Evolutionary conservation across 352 stramenopile genomes (phyloP), one percentile per base, ranked within the genome.

Genomic region (Phytophthora litchii): DNA sequence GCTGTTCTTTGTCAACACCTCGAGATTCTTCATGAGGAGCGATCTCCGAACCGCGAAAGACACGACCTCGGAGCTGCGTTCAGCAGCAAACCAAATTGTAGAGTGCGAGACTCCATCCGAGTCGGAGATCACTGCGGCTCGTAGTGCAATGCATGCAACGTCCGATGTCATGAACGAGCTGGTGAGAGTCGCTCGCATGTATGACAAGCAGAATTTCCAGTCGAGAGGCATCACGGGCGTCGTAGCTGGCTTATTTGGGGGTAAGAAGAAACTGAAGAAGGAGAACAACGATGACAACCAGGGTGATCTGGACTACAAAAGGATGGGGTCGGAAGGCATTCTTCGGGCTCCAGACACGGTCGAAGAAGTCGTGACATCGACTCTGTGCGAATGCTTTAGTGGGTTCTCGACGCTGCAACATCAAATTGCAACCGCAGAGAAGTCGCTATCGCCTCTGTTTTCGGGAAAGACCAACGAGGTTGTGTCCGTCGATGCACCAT

Each of bases 351-450:
- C 57, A 0, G 58, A 70, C 40, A 73, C 67, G 17, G 54, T 72
- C n/a, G 67, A 73, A 48, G 41, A 53, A 43, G 67, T 76, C 21
- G 63, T 76, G 53, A 45, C 41, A 11, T 43, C 20, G 25, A 73
- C 63, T 37, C 27, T 76, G 12, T 46, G 37, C 25, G 57, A 72
- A 21, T 67, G 41, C 51, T 72, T 76, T 31, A 27, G 54, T 37
- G 54, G 58, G 0, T 72, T 76, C 32, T 44, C 20, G 23, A 45
- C 44, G 5, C 54, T 76, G 45, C 57, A 73, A 31, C 55, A 62
- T 53, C 67, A 73, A 51, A 62, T 70, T 47, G 43, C 41, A 37
- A 42, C 23, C 3, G 50, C 67, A 3, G 63, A 76, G 29, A 64
- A 62, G 4, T 16, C 58, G 6, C 13, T 72, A 27, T 70, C 54